Evolutionary conservation across 768 basidiomycete species (phyloP).

Genomic region (Mrakia hoshinonis): DNA sequence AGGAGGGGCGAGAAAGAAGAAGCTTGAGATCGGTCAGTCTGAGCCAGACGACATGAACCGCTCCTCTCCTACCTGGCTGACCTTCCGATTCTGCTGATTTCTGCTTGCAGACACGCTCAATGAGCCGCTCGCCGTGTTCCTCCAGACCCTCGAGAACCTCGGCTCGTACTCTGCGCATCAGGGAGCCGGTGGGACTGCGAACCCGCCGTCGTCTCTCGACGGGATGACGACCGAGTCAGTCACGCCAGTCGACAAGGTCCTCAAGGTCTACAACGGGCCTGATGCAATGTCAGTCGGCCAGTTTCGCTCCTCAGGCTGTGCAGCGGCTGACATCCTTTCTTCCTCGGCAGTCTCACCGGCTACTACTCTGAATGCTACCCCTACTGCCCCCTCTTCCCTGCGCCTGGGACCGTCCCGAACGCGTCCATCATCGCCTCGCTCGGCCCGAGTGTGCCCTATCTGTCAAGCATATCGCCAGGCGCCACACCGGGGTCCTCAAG

Average conservation of each 20-base stretch:
- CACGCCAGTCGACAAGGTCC: neutral
- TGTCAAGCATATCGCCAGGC: neutral
- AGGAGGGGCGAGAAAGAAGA: conserved; percentile 21
- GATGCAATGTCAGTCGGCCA: conserved; percentile 1
- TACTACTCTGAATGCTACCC: conserved; percentile 21
- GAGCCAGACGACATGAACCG: too few species aligned
- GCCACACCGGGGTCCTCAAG: neutral
- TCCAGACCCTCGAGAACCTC: conserved; percentile 9
- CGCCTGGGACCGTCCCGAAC: neutral
- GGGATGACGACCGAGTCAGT: neutral
- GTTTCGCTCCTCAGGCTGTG: too few species aligned
- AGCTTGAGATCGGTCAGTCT: neutral
- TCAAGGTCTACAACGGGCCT: conserved; percentile 10
- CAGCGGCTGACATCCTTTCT: neutral
- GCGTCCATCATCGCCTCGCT: conserved; percentile 8
- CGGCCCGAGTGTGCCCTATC: neutral
- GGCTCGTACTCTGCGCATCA: conserved; percentile 3
- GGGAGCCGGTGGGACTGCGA: neutral
- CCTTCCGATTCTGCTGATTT: too few species aligned
- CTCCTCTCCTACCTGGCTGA: too few species aligned
- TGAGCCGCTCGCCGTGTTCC: conserved; percentile 19
- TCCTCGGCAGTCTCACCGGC: neutral
- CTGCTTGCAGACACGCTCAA: neutral
- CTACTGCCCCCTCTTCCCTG: conserved; percentile 16
- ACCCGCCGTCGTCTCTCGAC: neutral